Conservation (phyloP, 768 basidiomycete genomes). For the Pleurotus tuoliensis region DNA sequence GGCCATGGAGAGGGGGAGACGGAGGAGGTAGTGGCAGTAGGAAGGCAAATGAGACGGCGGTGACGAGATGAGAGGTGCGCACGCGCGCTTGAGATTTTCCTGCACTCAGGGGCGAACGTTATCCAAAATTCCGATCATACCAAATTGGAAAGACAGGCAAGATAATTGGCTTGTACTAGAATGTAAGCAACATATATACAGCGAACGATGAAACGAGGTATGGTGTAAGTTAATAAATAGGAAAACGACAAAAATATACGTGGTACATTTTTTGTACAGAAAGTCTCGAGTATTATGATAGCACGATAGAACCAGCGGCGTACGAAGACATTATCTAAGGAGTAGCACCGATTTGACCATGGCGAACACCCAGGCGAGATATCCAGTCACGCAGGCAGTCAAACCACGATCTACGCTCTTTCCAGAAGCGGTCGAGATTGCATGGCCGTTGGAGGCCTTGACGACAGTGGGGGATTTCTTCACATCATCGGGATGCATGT, state of each 20-base stretch:
- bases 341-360: slow-evolving; percentile 4
- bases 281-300: background rate
- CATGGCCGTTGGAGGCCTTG: background rate
- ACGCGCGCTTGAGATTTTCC: background rate
- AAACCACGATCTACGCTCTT: background rate
- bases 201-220: background rate
- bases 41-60: background rate
- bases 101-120: background rate
- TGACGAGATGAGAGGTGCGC: background rate
- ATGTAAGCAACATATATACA: background rate
- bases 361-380: slow-evolving; percentile 1
- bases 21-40: background rate
- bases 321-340: background rate
- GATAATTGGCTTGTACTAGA: background rate
- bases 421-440: background rate
- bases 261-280: background rate
- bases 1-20: background rate
- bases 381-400: background rate
- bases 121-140: background rate
- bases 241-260: background rate
- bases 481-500: slow-evolving; percentile 13
- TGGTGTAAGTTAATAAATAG: background rate
- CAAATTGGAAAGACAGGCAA: background rate
- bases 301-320: background rate
- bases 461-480: slow-evolving; percentile 1